These are phyloP conservation scores for Yueomyces sinensis DNA, from an alignment of 805 yeast species.

Conservation along the genomic window DNA sequence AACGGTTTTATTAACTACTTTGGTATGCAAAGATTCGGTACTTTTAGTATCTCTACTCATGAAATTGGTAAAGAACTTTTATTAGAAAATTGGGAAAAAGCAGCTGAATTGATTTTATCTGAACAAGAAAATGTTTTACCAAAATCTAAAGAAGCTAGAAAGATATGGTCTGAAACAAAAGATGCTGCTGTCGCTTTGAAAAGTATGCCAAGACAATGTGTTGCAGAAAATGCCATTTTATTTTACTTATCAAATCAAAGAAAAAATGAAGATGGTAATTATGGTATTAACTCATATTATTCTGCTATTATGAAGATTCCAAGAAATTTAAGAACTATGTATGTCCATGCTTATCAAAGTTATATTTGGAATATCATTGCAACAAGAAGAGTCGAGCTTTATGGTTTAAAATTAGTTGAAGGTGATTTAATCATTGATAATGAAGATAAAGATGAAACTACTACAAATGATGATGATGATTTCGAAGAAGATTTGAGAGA, in stretches of 20 bases:
- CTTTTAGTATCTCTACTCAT: slow-evolving; percentile 88
- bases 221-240: slow-evolving; percentile 71
- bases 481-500: slow-evolving; percentile 61
- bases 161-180: slow-evolving; percentile 61
- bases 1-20: slow-evolving; percentile 86
- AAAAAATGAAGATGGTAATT: slow-evolving; percentile 34
- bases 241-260: slow-evolving; percentile 41
- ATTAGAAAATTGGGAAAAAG: slow-evolving; percentile 64
- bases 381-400: slow-evolving; percentile 56
- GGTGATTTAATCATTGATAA: slow-evolving; percentile 64
- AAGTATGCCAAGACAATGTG: slow-evolving; percentile 76
- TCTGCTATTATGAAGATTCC: slow-evolving; percentile 83
- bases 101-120: slow-evolving; percentile 63
- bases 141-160: slow-evolving; percentile 71
- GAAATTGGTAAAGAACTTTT: slow-evolving; percentile 63
- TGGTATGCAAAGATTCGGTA: slow-evolving; percentile 98
- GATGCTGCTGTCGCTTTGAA: slow-evolving; percentile 54
- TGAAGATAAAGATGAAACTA: slow-evolving; percentile 7
- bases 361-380: slow-evolving; percentile 88
- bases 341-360: slow-evolving; percentile 95
- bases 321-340: slow-evolving; percentile 83
- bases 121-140: slow-evolving; percentile 80
- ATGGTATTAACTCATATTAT: slow-evolving; percentile 44
- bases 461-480: slow-evolving; percentile 29
- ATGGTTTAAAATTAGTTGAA: slow-evolving; percentile 54